A percentile compares a stretch with the other conserved stretches of the same genome.
These are phyloP conservation scores for Leccinum boreale DNA, from an alignment of 768 basidiomycete genomes.

Conservation along the genomic window DNA sequence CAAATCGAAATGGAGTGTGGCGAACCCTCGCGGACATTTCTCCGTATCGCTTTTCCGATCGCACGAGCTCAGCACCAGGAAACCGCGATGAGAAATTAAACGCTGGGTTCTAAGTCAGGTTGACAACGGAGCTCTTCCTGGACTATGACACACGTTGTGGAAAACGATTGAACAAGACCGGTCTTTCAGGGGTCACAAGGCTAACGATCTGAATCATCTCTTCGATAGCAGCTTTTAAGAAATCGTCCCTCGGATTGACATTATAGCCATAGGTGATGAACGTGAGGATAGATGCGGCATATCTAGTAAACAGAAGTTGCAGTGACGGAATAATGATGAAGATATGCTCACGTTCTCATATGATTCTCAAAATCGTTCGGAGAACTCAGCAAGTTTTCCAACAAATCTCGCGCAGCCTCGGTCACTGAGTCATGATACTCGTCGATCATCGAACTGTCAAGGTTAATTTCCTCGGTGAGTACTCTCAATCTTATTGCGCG, in stretches of 20 bases:
- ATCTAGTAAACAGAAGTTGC: conserved; percentile 6
- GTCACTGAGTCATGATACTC: conserved; percentile 13
- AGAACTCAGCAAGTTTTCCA: conserved; percentile 8
- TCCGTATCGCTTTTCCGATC: conserved; percentile 6
- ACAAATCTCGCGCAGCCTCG: conserved; percentile 1
- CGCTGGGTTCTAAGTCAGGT: conserved; percentile 9
- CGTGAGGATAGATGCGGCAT: conserved; percentile 20
- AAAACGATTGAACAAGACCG: conserved; percentile 16
- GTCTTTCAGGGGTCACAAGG: conserved; percentile 20
- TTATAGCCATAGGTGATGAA: conserved; percentile 20
- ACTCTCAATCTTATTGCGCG: conserved; percentile 17
- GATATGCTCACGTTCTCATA: conserved; percentile 18
- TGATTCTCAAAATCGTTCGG: conserved; percentile 17
- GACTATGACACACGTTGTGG: conserved; percentile 17
- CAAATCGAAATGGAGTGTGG: conserved; percentile 21
- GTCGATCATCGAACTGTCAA: conserved; percentile 10
- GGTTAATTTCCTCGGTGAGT: conserved; percentile 16
- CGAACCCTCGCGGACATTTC: conserved; percentile 12
- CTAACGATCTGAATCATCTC: conserved; percentile 7
- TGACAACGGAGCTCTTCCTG: background rate
- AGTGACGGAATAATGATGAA: background rate
- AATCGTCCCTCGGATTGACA: conserved; percentile 16
- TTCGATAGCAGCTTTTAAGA: conserved; percentile 12
- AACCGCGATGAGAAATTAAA: conserved; percentile 19
- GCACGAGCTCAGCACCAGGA: conserved; percentile 11